phyloP scores from a whole-genome alignment of 352 stramenopile genomes.

The Pythium insidiosum region DNA sequence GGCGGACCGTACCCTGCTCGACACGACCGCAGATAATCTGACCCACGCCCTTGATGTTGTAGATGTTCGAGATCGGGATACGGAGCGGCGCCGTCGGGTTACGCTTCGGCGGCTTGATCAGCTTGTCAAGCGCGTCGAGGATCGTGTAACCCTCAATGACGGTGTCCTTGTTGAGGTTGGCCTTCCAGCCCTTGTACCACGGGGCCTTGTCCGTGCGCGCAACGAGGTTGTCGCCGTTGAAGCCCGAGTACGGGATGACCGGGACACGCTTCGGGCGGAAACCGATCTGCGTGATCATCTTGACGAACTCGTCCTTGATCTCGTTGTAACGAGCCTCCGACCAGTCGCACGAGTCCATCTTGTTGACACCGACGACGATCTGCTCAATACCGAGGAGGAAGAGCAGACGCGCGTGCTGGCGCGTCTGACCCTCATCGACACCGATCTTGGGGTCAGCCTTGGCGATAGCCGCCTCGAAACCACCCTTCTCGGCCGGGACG shows the following conservation, averaged over 20 bases:
- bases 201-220: constrained; percentile 55
- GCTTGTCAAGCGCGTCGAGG: constrained; percentile 48
- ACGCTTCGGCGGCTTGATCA: constrained; percentile 22
- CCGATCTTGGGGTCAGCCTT: constrained; percentile 42
- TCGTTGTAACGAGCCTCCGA: constrained; percentile 66
- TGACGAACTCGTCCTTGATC: constrained; percentile 76
- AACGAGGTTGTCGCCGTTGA: constrained; percentile 74
- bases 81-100: constrained; percentile 36
- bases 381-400: constrained; percentile 63
- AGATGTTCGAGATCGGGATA: constrained; percentile 74
- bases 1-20: constrained; percentile 54
- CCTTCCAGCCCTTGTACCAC: constrained; percentile 76
- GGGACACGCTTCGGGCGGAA: constrained; percentile 63
- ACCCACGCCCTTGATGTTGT: constrained; percentile 83
- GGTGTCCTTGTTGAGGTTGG: constrained; percentile 37
- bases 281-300: constrained; percentile 72
- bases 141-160: constrained; percentile 35
- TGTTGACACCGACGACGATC: constrained; percentile 79
- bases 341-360: constrained; percentile 76
- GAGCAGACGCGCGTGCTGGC: constrained; percentile 87
- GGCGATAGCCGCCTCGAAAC: constrained; percentile 94
- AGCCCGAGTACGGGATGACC: constrained; percentile 72
- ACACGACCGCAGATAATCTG: constrained; percentile 67
- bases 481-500: constrained; percentile 63
- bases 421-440: constrained; percentile 89